Conservation (phyloP, 768 basidiomycete genomes). For the Mycena sanguinolenta region DNA sequence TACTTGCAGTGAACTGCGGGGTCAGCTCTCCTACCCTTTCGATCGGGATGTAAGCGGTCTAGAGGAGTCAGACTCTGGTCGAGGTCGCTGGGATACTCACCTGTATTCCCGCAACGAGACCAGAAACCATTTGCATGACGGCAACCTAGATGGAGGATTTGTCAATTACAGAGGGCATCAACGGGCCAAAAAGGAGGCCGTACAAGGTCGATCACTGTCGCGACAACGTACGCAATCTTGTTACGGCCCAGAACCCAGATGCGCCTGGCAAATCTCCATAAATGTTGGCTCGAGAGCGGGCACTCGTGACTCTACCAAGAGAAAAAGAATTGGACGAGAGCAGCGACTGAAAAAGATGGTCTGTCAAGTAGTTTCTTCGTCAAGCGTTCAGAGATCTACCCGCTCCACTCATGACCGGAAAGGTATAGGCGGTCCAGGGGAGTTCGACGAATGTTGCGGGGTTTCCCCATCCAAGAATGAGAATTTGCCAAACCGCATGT, state of each 20-base stretch:
- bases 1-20: constrained; percentile 5
- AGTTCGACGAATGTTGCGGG: constrained; percentile 6
- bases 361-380: background rate
- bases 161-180: background rate
- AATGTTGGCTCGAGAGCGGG: background rate
- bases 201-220: constrained; percentile 2
- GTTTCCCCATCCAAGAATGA: constrained; percentile 1
- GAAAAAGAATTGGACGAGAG: constrained; percentile 10
- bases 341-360: constrained; percentile 3
- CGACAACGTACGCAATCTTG: constrained; percentile 5
- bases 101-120: constrained; percentile 2
- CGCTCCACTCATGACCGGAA: constrained; percentile 3
- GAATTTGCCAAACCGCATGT: constrained; percentile 2
- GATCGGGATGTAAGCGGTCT: constrained; percentile 7
- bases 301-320: background rate
- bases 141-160: constrained; percentile 1
- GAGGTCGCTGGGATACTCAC: background rate
- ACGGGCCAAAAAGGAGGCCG: background rate
- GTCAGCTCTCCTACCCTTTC: background rate
- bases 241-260: constrained; percentile 4
- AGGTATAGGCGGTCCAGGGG: constrained; percentile 2
- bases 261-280: background rate
- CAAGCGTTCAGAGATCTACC: background rate
- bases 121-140: constrained; percentile 3
- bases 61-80: constrained; percentile 6